phyloP scores from a whole-genome alignment of 208 protist species.

The Balamuthia mandrillaris region DNA sequence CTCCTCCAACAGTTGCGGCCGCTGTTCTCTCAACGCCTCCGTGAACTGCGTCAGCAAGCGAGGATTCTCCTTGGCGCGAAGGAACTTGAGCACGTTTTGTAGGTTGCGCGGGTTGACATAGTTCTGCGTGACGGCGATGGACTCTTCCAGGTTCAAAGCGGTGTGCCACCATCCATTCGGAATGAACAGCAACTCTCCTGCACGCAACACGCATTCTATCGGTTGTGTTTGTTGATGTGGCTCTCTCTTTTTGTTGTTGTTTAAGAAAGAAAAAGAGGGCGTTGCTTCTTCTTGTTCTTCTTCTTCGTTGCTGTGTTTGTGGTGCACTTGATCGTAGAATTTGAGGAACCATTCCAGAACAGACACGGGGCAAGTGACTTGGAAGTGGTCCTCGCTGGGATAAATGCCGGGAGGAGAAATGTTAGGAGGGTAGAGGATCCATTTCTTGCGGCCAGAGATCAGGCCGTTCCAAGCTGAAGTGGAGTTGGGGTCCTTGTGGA shows the following conservation, averaged over 20 bases:
- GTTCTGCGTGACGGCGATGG: conserved; percentile 59
- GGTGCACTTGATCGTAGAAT: conserved; percentile 45
- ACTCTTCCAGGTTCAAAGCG: conserved; percentile 59
- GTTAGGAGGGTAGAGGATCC: conserved; percentile 55
- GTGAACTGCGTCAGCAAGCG: background rate
- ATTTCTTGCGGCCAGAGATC: conserved; percentile 49
- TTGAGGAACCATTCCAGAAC: conserved; percentile 54
- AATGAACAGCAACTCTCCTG: conserved; percentile 56
- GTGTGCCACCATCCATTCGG: conserved; percentile 57
- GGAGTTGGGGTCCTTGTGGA: conserved; percentile 57
- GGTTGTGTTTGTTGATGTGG: conserved; percentile 6
- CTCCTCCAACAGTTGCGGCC: background rate
- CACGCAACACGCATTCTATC: conserved; percentile 48
- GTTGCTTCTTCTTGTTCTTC: background rate
- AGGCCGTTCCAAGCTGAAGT: conserved; percentile 53
- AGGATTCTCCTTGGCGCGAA: conserved; percentile 26
- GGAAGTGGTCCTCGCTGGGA: background rate
- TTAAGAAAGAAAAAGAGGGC: too few species aligned
- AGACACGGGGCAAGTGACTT: conserved; percentile 35
- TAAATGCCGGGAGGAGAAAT: conserved; percentile 36
- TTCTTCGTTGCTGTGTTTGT: conserved; percentile 7
- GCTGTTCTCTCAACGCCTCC: background rate
- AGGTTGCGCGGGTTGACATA: conserved; percentile 47
- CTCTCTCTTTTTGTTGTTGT: background rate
- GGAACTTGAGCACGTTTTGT: conserved; percentile 23